Base-by-base conservation (phyloP, 2,329 filamentous ascomycete genomes). In the Mycogone perniciosa region DNA sequence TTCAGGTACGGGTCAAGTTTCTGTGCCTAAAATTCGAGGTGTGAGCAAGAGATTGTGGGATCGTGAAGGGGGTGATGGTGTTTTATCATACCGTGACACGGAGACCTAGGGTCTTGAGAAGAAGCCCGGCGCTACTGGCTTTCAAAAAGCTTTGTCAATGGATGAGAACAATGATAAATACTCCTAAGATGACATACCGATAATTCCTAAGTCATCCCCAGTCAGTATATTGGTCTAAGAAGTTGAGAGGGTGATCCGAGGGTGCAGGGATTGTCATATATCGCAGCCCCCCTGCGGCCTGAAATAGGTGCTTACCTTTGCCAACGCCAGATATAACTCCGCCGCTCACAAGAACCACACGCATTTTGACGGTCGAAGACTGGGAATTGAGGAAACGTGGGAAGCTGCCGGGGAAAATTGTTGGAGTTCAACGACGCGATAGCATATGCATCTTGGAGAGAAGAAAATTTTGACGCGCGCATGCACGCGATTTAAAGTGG, bases 81-180 rank as follows among this genome's bases (percentile, higher is more conserved):
- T 9, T 37, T 37, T n/a, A 37, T 37, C 48, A 26, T 48, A 54
- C 57, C 47, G 58, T 57, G n/a, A 48, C 46, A 29, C 46, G 46
- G 11, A 48, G 11, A 10, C 46, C 46, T 10, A 48, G 38, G n/a
- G 46, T 48, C 29, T 48, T 48, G 46, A 48, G 46, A n/a, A 48
- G 46, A 50, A 89, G 74, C 44, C 86, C 86, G 37, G 85, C 84
- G 51, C 81, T 85, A 61, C 84, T 86, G 68, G 85, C 84, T 82
- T 48, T 20, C 20, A 11, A 11, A 31, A 11, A 10, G 6, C 3
- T 27, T 26, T 20, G 26, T 50, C 10, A 45, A 31, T 5, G 34
- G 29, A 9, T 29, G 13, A 37, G 26, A 20, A 35, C 30, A 47
- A 10, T n/a, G 10, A 2, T 38, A 10, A 40, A 20, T 2, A 3